A percentile compares a stretch with the other conserved stretches of the same genome.
phyloP scores from a whole-genome alignment of 305 asterid species.

The Rubia peregrina region DNA sequence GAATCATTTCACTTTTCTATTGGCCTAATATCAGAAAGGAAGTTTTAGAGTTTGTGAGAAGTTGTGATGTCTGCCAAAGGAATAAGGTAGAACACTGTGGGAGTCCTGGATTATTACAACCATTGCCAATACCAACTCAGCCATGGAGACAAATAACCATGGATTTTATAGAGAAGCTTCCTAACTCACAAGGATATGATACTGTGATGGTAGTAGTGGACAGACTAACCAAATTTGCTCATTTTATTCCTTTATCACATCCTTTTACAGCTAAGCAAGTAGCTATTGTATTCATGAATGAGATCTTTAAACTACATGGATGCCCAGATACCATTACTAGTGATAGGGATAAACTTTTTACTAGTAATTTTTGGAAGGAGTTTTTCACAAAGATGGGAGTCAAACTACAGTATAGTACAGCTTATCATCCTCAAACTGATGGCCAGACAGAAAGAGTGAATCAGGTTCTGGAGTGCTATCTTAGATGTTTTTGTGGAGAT shows the following conservation, averaged over 20 bases:
- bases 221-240: background rate
- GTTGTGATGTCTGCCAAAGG: background rate
- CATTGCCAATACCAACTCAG: background rate
- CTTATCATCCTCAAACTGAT: constrained; percentile 7
- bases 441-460: background rate
- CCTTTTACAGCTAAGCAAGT: background rate
- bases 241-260: background rate
- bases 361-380: background rate
- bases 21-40: too few relatives aligned
- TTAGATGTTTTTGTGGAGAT: background rate
- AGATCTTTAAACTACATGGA: background rate
- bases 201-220: background rate
- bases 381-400: background rate
- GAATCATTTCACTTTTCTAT: too few relatives aligned
- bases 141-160: background rate
- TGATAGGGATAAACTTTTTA: constrained; percentile 1
- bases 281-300: background rate
- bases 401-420: background rate
- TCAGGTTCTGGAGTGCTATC: background rate
- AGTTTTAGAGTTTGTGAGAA: too few relatives aligned
- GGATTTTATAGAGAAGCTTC: background rate
- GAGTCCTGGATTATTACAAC: background rate
- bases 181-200: background rate
- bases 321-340: background rate
- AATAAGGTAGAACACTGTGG: background rate